Evolutionary conservation across 2,329 filamentous ascomycete genomes (phyloP), one percentile per base, ranked within the genome.

Genomic region (Knufia fluminis): DNA sequence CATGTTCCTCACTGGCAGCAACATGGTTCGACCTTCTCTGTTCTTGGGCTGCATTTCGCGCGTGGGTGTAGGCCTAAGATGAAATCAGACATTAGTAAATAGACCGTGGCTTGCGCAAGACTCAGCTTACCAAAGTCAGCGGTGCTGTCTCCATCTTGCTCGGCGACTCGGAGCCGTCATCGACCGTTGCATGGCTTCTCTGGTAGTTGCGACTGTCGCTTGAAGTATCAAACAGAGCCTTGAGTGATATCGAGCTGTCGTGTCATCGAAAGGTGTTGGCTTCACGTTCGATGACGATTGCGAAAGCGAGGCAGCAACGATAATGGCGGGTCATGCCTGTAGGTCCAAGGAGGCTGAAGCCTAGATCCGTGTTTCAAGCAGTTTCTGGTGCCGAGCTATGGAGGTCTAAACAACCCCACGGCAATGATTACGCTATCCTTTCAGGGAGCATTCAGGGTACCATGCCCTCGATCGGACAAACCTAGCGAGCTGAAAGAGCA

Each of bases 1-100:
- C 82, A 68, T 97, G 91, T 66, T 95, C 86, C 61, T 85, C 85
- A 62, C 89, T 85, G 54, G 91, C 91, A 42, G 86, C 82, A 4
- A 83, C 84, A 49, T 86, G 86, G 63, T 92, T 75, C 20, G 75
- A 72, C 57, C 77, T 77, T 55, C 76, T 74, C 28, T 78, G 80
- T 49, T 90, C 87, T 20, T 82, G 75, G 20, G 86, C 82, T 38
- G 91, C 90, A 61, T 86, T 90, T 60, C 83, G 82, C 45, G 88
- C 90, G 69, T 96, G 89, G 59, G 91, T 84, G 68, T 95, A 87
- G 54, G 90, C 91, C 80, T 91, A 59, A 6, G n/a, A 19, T 9
- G 7, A 42, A 26, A 51, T 62, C 51, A 64, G 60, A 33, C 46
- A 36, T 44, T 24, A n/a, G 40, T 50, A 46, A 53, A 51, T 26